phyloP scores from a whole-genome alignment of 179 eudicot genomes.

The Spinacia oleracea region DNA sequence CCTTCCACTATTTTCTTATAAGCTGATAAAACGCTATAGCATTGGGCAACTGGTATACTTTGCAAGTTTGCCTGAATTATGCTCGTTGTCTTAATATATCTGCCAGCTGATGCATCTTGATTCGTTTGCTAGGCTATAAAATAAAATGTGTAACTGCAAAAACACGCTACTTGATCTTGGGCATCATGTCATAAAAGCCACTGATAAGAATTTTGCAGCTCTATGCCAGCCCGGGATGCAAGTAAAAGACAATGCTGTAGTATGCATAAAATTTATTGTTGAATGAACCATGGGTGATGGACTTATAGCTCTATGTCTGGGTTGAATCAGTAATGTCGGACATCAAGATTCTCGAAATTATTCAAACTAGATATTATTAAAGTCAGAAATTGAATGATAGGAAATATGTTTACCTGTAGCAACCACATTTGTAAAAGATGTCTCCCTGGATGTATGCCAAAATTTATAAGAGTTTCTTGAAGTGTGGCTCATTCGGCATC shows the following conservation, averaged over 20 bases:
- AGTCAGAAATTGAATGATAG: background rate
- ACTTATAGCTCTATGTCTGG: background rate
- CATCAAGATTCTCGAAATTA: background rate
- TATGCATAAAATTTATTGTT: background rate
- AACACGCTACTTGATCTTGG: background rate
- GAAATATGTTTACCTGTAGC: background rate
- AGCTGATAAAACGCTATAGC: background rate
- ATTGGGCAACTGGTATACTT: background rate
- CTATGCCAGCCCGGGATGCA: background rate
- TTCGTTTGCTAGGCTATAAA: background rate
- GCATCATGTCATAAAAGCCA: background rate
- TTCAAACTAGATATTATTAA: background rate
- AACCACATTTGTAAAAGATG: background rate
- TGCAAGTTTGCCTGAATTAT: background rate
- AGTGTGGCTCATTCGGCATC: too few relatives aligned
- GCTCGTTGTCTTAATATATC: background rate
- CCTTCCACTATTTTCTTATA: background rate
- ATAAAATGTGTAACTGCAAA: background rate
- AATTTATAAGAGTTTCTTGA: background rate
- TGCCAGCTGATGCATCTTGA: background rate
- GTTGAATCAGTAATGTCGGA: background rate
- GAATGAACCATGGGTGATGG: background rate
- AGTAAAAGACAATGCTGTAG: background rate
- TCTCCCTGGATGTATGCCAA: background rate
- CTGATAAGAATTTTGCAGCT: constrained; percentile 3